Evolutionary conservation across 2,329 filamentous ascomycete species (phyloP).

Genomic region (Botrytis byssoidea): DNA sequence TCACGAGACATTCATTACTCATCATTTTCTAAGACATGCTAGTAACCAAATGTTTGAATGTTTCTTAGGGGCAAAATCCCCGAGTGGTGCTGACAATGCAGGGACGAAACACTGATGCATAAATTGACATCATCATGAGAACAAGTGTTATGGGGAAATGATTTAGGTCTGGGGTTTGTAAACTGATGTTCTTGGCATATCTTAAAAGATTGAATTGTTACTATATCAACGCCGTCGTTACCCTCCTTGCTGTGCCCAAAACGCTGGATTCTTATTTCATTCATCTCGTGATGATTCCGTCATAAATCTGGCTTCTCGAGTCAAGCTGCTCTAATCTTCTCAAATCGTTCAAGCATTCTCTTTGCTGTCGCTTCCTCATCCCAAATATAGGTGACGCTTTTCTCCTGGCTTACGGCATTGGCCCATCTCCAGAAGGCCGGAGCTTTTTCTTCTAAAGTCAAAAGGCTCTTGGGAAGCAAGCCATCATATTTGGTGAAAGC

Average conservation of each 20-base stretch:
- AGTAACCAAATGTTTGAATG: not conserved
- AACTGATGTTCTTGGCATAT: conserved; percentile 7
- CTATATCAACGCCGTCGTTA: conserved; percentile 14
- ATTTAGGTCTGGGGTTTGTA: not conserved
- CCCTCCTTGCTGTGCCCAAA: not conserved
- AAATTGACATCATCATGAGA: not conserved
- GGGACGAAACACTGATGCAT: conserved; percentile 9
- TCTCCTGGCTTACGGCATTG: conserved; percentile 55
- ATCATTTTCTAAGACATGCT: conserved; percentile 2
- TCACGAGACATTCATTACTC: not conserved
- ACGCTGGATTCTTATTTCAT: not conserved
- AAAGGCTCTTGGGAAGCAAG: conserved; percentile 51
- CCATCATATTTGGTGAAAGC: conserved; percentile 52
- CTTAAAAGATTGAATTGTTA: conserved; percentile 7
- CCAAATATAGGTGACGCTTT: conserved; percentile 65
- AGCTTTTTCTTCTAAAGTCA: conserved; percentile 50
- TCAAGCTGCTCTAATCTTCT: conserved; percentile 17
- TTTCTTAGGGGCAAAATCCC: not conserved
- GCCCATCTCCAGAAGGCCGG: conserved; percentile 70
- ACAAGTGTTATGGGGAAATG: not conserved
- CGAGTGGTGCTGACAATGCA: conserved; percentile 15
- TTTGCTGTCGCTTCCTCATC: conserved; percentile 51
- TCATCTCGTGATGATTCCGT: not conserved
- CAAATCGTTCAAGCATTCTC: conserved; percentile 43
- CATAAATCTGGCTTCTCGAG: not conserved